Percentiles rank a stretch among this genome's conserved stretches.
phyloP scores from a whole-genome alignment of 1,284 basidiomycete genomes.

The Microbotryum silenes-acaulis region DNA sequence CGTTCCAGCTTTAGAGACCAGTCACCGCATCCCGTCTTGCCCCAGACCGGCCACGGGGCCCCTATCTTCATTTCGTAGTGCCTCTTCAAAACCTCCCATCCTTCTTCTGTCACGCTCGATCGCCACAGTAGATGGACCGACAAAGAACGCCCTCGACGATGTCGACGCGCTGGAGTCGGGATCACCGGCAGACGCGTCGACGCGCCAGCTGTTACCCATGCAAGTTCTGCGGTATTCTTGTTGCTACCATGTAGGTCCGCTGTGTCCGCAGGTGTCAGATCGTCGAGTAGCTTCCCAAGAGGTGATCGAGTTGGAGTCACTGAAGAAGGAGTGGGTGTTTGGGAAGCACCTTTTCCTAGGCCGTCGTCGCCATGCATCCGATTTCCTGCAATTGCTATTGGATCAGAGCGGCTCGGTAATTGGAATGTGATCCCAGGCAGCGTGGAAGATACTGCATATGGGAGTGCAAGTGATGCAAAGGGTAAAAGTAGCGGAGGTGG shows the following conservation, averaged over 20 bases:
- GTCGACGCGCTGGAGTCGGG: background rate
- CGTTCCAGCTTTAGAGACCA: background rate
- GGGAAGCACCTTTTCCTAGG: background rate
- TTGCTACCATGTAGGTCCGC: background rate
- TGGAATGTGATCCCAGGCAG: background rate
- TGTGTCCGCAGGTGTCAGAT: too few species aligned
- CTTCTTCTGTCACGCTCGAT: conserved; percentile 1
- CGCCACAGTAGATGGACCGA: conserved; percentile 2
- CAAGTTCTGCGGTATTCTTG: background rate
- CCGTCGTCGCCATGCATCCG: background rate
- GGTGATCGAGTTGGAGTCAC: background rate
- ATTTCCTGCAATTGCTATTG: background rate
- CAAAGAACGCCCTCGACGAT: background rate
- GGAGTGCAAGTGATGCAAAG: background rate
- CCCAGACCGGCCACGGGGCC: background rate
- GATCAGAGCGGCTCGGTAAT: background rate
- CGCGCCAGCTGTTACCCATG: background rate
- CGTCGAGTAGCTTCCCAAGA: background rate
- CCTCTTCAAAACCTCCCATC: background rate
- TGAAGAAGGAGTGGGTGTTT: background rate
- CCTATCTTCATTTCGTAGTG: background rate
- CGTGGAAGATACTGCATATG: background rate
- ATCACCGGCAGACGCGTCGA: background rate
- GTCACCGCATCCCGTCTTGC: background rate
- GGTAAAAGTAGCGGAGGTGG: background rate